Evolutionary conservation across 768 basidiomycete genomes (phyloP).

Genomic region (Hortiboletus campestris): DNA sequence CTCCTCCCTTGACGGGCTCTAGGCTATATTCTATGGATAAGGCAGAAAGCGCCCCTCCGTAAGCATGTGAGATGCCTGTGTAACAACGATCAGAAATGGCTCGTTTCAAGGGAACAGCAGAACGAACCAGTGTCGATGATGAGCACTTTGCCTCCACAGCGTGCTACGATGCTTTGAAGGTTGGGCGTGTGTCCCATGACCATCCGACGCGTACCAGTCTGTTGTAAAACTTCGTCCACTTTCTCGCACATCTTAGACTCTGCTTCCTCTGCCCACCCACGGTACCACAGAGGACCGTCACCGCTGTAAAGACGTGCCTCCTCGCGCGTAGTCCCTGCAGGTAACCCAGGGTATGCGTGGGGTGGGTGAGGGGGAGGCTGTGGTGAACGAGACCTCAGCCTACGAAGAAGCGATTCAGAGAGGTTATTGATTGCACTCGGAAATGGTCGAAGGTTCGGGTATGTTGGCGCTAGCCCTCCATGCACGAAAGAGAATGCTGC

Average conservation of each 20-base stretch:
- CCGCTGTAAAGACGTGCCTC: constrained; percentile 71
- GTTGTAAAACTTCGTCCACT: constrained; percentile 67
- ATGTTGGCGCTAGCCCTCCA: constrained; percentile 82
- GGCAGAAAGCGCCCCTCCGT: constrained; percentile 90
- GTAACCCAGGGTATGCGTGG: constrained; percentile 69
- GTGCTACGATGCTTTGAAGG: constrained; percentile 78
- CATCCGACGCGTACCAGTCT: constrained; percentile 82
- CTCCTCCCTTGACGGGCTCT: constrained; percentile 48
- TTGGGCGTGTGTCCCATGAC: constrained; percentile 98
- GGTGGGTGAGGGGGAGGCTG: constrained; percentile 81
- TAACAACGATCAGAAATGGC: constrained; percentile 6
- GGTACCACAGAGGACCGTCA: constrained; percentile 91
- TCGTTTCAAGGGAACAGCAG: not conserved
- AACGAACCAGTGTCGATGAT: constrained; percentile 88
- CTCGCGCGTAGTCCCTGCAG: constrained; percentile 56
- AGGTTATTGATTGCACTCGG: constrained; percentile 80
- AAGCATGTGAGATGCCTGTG: constrained; percentile 89
- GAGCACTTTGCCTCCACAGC: constrained; percentile 90
- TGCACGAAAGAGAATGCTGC: constrained; percentile 91
- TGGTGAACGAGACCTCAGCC: constrained; percentile 62
- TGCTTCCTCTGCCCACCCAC: constrained; percentile 81
- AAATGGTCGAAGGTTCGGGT: constrained; percentile 74
- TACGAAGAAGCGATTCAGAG: constrained; percentile 63
- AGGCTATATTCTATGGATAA: constrained; percentile 85
- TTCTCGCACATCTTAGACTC: constrained; percentile 68